phyloP scores from a whole-genome alignment of 768 basidiomycete genomes.

The Boletales sp. region DNA sequence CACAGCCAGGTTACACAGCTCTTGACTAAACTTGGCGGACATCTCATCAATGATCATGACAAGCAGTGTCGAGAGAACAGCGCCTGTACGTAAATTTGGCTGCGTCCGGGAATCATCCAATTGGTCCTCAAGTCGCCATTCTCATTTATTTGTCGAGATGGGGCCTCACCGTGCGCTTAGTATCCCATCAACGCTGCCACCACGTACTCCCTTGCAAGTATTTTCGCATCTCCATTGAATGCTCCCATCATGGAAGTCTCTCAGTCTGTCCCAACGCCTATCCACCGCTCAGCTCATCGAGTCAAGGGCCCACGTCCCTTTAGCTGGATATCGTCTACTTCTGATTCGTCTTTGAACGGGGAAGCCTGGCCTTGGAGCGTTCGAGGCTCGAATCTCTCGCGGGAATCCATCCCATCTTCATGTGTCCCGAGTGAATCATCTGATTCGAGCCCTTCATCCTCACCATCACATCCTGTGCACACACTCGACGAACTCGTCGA shows the following conservation, averaged over 20 bases:
- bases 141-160: constrained; percentile 23
- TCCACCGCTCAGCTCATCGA: constrained; percentile 9
- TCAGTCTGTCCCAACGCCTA: constrained; percentile 9
- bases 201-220: neutral
- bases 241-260: neutral
- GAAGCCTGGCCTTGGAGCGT: constrained; percentile 20
- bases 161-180: neutral
- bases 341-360: constrained; percentile 13
- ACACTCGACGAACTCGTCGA: constrained; percentile 4
- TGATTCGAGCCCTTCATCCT: constrained; percentile 9
- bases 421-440: constrained; percentile 11
- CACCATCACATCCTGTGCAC: constrained; percentile 11
- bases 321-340: constrained; percentile 19
- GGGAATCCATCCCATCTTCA: constrained; percentile 16
- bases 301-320: constrained; percentile 30
- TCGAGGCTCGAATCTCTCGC: constrained; percentile 6
- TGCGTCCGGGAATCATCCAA: constrained; percentile 1
- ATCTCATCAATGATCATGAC: constrained; percentile 12
- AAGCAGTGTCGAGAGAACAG: constrained; percentile 18
- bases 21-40: neutral
- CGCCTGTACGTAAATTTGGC: constrained; percentile 1
- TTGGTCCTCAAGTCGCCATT: neutral
- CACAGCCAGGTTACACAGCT: constrained; percentile 3
- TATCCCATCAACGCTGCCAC: constrained; percentile 3
- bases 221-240: constrained; percentile 1